phyloP scores from a whole-genome alignment of 2,329 filamentous ascomycete genomes.

The Alternaria gansuensis region DNA sequence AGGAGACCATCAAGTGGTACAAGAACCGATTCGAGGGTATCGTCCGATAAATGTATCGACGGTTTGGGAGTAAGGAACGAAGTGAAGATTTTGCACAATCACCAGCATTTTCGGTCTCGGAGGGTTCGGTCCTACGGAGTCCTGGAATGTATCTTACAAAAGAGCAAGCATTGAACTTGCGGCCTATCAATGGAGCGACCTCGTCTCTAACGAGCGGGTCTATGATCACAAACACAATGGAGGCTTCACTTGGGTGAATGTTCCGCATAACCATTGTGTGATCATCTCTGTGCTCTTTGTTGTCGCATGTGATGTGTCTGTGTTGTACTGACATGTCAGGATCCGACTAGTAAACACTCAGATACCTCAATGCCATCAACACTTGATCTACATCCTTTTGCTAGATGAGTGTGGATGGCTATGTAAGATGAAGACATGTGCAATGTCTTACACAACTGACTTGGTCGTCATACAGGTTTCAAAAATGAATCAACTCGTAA shows the following conservation, averaged over 20 bases:
- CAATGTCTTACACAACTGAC: neutral
- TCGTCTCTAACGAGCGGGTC: slow-evolving; percentile 49
- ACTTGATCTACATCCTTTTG: slow-evolving; percentile 10
- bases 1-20: slow-evolving; percentile 98
- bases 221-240: slow-evolving; percentile 62
- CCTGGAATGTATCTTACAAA: slow-evolving; percentile 54
- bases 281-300: slow-evolving; percentile 42
- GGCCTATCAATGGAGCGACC: slow-evolving; percentile 59
- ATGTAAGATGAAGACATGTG: neutral
- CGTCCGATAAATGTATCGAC: slow-evolving; percentile 79
- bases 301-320: slow-evolving; percentile 35
- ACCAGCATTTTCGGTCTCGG: slow-evolving; percentile 52
- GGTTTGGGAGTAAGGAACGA: slow-evolving; percentile 37
- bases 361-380: slow-evolving; percentile 9
- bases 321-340: slow-evolving; percentile 11
- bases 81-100: slow-evolving; percentile 48
- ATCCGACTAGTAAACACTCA: slow-evolving; percentile 1
- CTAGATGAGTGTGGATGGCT: slow-evolving; percentile 6
- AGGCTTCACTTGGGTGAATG: slow-evolving; percentile 67
- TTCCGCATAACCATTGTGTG: slow-evolving; percentile 67
- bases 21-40: slow-evolving; percentile 97
- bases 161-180: slow-evolving; percentile 53
- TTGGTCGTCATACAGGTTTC: neutral
- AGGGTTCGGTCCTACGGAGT: slow-evolving; percentile 51
- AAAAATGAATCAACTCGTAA: neutral